phyloP scores from a whole-genome alignment of 352 stramenopile genomes.

The Thalassiosira mediterranea region DNA sequence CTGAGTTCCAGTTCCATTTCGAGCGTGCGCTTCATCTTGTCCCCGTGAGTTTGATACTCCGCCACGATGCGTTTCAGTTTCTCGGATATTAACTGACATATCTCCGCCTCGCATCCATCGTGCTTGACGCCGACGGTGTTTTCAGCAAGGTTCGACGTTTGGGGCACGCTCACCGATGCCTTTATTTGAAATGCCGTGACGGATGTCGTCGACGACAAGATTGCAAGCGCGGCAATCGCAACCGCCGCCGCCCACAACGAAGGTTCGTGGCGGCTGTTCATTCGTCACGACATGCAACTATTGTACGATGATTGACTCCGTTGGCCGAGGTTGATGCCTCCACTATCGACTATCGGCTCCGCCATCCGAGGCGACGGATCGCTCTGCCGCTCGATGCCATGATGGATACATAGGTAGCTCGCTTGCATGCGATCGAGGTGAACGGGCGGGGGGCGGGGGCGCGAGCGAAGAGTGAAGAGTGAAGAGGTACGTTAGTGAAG shows the following conservation, averaged over 20 bases:
- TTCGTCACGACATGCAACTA: not conserved
- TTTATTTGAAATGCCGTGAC: constrained; percentile 15
- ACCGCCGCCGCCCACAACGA: not conserved
- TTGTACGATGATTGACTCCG: not conserved
- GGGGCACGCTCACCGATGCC: constrained; percentile 12
- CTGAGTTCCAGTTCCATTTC: constrained; percentile 28
- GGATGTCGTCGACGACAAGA: not conserved
- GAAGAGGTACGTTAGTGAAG: no score
- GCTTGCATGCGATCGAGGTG: no score
- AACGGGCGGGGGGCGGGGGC: no score
- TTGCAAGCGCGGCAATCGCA: constrained; percentile 3
- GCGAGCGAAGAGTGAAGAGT: no score
- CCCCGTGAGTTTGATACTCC: constrained; percentile 11
- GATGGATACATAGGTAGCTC: no score
- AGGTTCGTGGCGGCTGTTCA: not conserved
- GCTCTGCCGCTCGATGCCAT: no score
- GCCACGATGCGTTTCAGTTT: constrained; percentile 16
- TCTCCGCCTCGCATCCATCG: not conserved
- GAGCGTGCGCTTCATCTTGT: constrained; percentile 10
- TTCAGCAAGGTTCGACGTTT: not conserved
- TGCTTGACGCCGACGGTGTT: not conserved
- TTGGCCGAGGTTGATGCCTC: not conserved
- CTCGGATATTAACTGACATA: constrained; percentile 12
- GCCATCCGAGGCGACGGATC: no score
- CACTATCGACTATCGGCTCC: constrained; percentile 1